Evolutionary conservation across 129 eudicot genomes (phyloP).

Genomic region (Lactuca sativa): DNA sequence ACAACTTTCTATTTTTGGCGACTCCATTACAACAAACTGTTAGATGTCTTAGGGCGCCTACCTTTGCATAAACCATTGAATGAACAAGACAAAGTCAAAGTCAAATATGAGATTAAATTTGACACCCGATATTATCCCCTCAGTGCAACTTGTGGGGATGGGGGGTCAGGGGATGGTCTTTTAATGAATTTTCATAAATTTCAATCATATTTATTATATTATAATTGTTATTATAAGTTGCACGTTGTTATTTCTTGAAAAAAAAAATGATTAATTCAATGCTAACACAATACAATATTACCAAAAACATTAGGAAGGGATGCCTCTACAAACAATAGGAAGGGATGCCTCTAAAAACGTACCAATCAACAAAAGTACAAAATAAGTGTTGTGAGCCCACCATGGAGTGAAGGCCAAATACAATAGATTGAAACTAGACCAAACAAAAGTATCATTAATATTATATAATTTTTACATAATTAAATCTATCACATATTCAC

Average conservation of each 20-base stretch:
- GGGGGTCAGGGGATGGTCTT: not conserved
- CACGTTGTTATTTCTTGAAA: not conserved
- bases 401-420: no score
- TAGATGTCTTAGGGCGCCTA: constrained; percentile 16
- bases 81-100: constrained; percentile 10
- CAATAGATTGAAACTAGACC: no score
- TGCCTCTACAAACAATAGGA: no score
- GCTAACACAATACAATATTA: no score
- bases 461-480: no score
- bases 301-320: no score
- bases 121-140: constrained; percentile 16
- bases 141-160: constrained; percentile 24
- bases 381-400: no score
- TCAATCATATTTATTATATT: constrained; percentile 10
- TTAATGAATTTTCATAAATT: constrained; percentile 2
- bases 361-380: no score
- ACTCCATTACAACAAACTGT: constrained; percentile 21
- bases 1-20: not conserved
- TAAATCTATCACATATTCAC: no score
- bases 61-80: constrained; percentile 7
- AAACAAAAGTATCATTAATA: no score
- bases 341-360: no score
- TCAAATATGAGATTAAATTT: constrained; percentile 15
- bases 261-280: not conserved
- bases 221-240: not conserved